phyloP scores from a whole-genome alignment of 805 yeast species.

The Lachancea dasiensis region DNA sequence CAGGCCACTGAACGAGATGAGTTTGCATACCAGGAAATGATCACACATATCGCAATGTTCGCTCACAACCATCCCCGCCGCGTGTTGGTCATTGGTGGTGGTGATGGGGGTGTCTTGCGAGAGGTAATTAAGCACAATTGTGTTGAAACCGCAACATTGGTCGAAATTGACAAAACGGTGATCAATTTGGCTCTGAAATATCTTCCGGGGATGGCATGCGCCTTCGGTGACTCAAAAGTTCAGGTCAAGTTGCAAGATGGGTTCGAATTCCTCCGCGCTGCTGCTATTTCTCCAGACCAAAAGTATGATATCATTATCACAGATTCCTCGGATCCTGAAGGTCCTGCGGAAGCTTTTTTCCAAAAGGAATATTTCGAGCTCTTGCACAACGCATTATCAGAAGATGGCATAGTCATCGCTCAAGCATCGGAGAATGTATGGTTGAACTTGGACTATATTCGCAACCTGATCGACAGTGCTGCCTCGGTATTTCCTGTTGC shows the following conservation, averaged over 20 bases:
- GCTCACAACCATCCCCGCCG: conserved; percentile 68
- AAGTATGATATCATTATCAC: conserved; percentile 81
- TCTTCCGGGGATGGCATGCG: conserved; percentile 69
- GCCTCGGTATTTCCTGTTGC: conserved; percentile 53
- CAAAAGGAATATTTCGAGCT: conserved; percentile 70
- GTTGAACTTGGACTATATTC: conserved; percentile 55
- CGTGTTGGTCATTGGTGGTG: conserved; percentile 90
- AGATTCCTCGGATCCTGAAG: conserved; percentile 93
- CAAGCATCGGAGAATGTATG: conserved; percentile 75
- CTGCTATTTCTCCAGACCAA: conserved; percentile 29
- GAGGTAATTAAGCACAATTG: conserved; percentile 74
- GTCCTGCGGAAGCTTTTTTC: conserved; percentile 89
- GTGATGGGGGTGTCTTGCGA: conserved; percentile 91
- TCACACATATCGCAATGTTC: conserved; percentile 75
- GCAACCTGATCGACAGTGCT: conserved; percentile 43
- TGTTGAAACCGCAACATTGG: conserved; percentile 62
- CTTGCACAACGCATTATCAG: conserved; percentile 54
- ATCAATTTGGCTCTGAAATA: conserved; percentile 64
- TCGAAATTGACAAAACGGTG: conserved; percentile 86
- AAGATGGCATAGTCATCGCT: conserved; percentile 67
- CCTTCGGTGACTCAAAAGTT: conserved; percentile 59
- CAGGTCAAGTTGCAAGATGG: conserved; percentile 74
- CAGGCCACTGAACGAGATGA: conserved; percentile 93
- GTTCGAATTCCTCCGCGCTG: conserved; percentile 58
- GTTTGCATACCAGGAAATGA: conserved; percentile 90